Base-by-base conservation (phyloP, 495 filamentous ascomycete species). In the Hypoxylon fuscum region DNA sequence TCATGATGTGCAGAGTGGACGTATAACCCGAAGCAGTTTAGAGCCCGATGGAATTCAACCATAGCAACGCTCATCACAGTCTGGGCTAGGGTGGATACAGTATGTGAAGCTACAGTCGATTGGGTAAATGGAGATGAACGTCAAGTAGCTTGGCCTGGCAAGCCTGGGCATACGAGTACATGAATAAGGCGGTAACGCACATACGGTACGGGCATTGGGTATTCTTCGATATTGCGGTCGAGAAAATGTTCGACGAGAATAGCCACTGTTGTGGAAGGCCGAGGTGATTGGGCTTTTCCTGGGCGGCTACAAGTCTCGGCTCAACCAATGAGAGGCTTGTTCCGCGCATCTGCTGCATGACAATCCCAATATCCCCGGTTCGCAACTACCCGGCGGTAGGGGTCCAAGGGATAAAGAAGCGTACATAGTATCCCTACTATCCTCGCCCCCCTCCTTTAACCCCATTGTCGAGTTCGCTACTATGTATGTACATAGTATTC, bases 261-360 rank as follows among this genome's bases (percentile, higher is more conserved):
- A 67, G 64, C 61, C 55, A 57, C 38, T 68, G 40, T 59, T 52
- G 41, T 44, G 53, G 27, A 42, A 47, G 61, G 57, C 42, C 38
- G 47, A 65, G 43, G 75, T 79, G 78, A 78, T 76, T 76, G 77
- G 74, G 68, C 43, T 64, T 69, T 59, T 70, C 45, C 63, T 63
- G 58, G 75, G 77, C 77, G 77, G 77, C 71, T 79, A 79, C 64
- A 74, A 65, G 20, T 46, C 40, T 43, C 12, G 12, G 38, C 18
- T 12, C 6, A 43, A 43, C 78, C 78, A 80, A 80, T 80, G 59
- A 74, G 41, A 54, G 34, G 1, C 11, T 25, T 20, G 8, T 38
- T 43, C 42, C 15, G 15, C 58, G 53, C 27, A 43, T 61, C 53
- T 44, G 42, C 63, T 66, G 63, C 63, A 66, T 58, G 35, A 66